Conservation (phyloP, 179 eudicot species). For the Beta macrorhiza region DNA sequence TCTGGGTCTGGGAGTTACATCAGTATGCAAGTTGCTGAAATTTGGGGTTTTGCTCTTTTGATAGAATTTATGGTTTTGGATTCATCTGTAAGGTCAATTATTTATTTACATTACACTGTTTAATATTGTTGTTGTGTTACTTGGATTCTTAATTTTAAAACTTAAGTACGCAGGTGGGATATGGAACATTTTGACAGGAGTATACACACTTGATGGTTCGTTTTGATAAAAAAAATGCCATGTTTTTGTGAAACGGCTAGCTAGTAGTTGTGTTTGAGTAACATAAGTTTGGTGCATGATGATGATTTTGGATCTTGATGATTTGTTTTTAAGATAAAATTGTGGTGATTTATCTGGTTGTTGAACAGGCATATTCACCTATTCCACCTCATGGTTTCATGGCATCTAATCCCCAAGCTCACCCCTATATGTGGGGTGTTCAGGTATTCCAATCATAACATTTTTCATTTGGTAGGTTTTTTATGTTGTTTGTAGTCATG, state of each 20-base stretch:
- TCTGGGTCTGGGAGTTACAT: not conserved
- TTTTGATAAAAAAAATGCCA: not conserved
- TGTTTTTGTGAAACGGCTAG: not conserved
- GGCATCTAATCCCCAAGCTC: slow-evolving; percentile 94
- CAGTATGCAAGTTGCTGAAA: not conserved
- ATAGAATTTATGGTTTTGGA: not conserved
- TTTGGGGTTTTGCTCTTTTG: not conserved
- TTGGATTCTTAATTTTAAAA: not conserved
- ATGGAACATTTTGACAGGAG: not conserved
- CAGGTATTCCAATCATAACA: slow-evolving; percentile 49
- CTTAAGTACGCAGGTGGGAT: not conserved
- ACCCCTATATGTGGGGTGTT: slow-evolving; percentile 99
- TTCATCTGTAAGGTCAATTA: not conserved
- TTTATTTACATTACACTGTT: not conserved
- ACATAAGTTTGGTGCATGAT: not conserved
- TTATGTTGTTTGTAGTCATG: not conserved
- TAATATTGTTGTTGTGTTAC: not conserved
- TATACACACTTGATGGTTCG: not conserved
- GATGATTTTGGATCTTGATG: slow-evolving; percentile 4
- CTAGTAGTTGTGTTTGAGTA: not conserved
- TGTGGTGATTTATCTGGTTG: slow-evolving; percentile 15
- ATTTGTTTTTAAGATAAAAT: not conserved
- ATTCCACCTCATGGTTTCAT: slow-evolving; percentile 83
- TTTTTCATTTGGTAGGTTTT: slow-evolving; percentile 1
- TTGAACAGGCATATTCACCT: slow-evolving; percentile 85